Base-by-base conservation (phyloP, 306 rosid species). In the Citrullus colocynthis region DNA sequence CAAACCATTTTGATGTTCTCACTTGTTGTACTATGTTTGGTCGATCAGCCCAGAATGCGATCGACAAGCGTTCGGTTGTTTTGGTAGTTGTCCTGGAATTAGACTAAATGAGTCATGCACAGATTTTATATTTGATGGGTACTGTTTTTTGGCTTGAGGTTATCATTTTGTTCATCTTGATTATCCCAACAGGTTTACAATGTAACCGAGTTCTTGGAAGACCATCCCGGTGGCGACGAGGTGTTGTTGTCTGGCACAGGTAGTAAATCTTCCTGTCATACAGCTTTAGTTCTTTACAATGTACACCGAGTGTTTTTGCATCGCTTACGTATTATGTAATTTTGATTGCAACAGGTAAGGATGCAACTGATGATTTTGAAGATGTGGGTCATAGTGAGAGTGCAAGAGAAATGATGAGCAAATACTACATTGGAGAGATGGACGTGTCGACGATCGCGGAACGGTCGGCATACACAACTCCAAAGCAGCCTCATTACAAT, bases 311-410 rank as follows among this genome's bases (percentile, higher is more conserved):
- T 37, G 32, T 52, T 16, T 36, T 10, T 36, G 45, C 49, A 2
- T 58, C 21, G 3, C 21, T 11, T 57, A 39, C 32, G 1, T 6
- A 20, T 15, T 0, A 20, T 11, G 15, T 15, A 9, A 20, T 54
- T 59, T 76, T 28, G 13, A 2, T 24, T 0, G 18, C 3, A 7
- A 32, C 64, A 87, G 90, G 90, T 66, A 87, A 87, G 83, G 90
- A 87, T 77, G 90, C 88, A 83, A 87, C 90, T 6, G 90, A 87
- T 77, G 90, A 87, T 85, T 87, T 87, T 56, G 90, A 87, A 81
- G 90, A 87, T 17, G 88, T 85, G 69, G 90, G 88, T 75, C 90
- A 87, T 17, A 79, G 81, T 77, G 90, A 87, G 11, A 79, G 80
- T 81, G 90, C 90, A 56, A 85, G 84, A 83, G 90, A 79, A 76